Evolutionary conservation across 2,329 filamentous ascomycete genomes (phyloP), one percentile per base, ranked within the genome.

Genomic region (Hansfordia pulvinata): DNA sequence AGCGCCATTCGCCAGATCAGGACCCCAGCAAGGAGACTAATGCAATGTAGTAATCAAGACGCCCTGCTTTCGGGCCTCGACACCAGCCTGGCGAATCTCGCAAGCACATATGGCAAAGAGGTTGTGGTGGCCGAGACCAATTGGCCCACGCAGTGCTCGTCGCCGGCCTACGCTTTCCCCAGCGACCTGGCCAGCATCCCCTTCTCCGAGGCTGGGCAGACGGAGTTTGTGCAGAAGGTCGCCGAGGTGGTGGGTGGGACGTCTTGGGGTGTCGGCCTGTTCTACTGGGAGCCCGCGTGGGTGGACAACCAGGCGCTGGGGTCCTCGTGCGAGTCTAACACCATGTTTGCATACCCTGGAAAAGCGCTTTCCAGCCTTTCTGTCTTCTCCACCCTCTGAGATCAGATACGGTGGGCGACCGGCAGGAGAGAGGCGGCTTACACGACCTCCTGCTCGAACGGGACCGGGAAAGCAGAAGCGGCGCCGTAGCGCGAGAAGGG

Each of bases 271-370:
- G 48, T 55, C 16, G 78, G 76, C 0, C 23, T 83, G 6, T 81
- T 76, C 34, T 83, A 82, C 37, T 83, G 77, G 77, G 77, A 84
- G 45, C 76, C 76, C 0, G 71, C 68, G 1, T 83, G 75, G 75
- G 56, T 81, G 34, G 58, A 70, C 21, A 82, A 80, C 47, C 62
- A 65, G 8, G 63, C 49, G 0, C 47, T 81, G 27, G 76, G 76
- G 2, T 77, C 72, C 11, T 75, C 70, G 21, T 80, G 76, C 42
- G 53, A 56, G 11, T 69, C 70, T 38, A 78, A 76, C 47, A 55
- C 72, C 23, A 60, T 80, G 60, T 71, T 79, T 27, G 53, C 59
- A 30, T 60, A 55, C 35, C 56, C 56, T 3, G 64, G 70, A 3
- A 58, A 56, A 28, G 69, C 62, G 4, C 54, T 70, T 36, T 62